Percentiles rank a stretch among this genome's conserved stretches.
Evolutionary conservation across 1,284 basidiomycete genomes (phyloP).

Genomic region (Ceraceosorus guamensis): DNA sequence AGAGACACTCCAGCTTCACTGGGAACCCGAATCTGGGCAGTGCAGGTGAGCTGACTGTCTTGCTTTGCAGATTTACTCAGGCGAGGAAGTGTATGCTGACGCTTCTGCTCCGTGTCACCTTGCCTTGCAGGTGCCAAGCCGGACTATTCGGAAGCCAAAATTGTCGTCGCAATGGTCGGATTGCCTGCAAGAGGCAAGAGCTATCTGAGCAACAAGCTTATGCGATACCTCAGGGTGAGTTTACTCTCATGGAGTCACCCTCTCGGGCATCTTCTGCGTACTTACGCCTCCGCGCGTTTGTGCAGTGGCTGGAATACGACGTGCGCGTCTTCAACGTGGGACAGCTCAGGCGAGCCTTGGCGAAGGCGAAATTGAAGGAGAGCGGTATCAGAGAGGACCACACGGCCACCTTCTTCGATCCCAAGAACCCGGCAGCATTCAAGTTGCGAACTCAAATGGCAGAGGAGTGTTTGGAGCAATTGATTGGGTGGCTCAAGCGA

Average conservation of each 20-base stretch:
- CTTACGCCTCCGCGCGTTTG: slow-evolving; percentile 5
- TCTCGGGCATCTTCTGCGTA: background rate
- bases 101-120: too few species aligned
- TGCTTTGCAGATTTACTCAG: background rate
- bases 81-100: too few species aligned
- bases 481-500: slow-evolving; percentile 83
- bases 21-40: slow-evolving; percentile 8
- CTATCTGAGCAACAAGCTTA: slow-evolving; percentile 47
- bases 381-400: slow-evolving; percentile 81
- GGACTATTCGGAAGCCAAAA: slow-evolving; percentile 96
- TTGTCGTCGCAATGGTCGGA: slow-evolving; percentile 89
- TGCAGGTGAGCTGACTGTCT: slow-evolving; percentile 9
- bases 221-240: slow-evolving; percentile 43
- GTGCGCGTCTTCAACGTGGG: slow-evolving; percentile 99
- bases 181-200: slow-evolving; percentile 46
- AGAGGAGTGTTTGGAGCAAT: slow-evolving; percentile 83
- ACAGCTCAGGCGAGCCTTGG: slow-evolving; percentile 80
- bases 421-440: slow-evolving; percentile 71
- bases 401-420: slow-evolving; percentile 83
- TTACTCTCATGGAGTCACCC: background rate
- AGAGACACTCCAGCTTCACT: background rate
- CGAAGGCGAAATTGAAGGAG: slow-evolving; percentile 60
- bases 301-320: slow-evolving; percentile 93
- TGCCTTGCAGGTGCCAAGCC: slow-evolving; percentile 80
- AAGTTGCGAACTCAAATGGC: slow-evolving; percentile 75